These are phyloP conservation scores for Linnemannia schmuckeri DNA, from an alignment of 192 early-diverging fungal genomes.

Conservation along the genomic window DNA sequence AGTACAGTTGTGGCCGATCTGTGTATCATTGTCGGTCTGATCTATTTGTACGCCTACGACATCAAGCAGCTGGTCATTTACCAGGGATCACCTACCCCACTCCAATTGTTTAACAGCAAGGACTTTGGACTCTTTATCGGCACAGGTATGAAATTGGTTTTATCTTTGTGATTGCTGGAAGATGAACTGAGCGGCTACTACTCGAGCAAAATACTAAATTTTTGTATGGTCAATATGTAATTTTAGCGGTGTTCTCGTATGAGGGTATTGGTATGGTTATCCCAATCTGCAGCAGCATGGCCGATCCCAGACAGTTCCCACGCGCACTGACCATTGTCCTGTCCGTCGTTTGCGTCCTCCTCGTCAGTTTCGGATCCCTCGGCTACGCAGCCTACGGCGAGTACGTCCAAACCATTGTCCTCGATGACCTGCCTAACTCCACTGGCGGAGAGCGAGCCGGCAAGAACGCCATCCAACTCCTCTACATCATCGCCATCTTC, in stretches of 20 bases:
- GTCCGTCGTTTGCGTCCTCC: constrained; percentile 74
- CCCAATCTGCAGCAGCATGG: constrained; percentile 86
- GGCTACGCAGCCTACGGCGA: constrained; percentile 87
- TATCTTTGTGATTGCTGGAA: constrained; percentile 79
- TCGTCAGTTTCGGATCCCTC: constrained; percentile 80
- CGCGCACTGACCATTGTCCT: constrained; percentile 79
- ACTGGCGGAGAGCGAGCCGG: constrained; percentile 53
- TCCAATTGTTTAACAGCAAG: constrained; percentile 64
- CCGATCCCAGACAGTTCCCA: constrained; percentile 83
- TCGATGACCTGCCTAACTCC: constrained; percentile 79
- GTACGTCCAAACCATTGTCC: constrained; percentile 82
- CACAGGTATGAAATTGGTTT: constrained; percentile 59
- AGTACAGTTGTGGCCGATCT: constrained; percentile 86
- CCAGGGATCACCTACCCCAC: constrained; percentile 62
- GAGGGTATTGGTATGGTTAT: constrained; percentile 92
- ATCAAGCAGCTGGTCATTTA: constrained; percentile 71
- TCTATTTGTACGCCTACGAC: constrained; percentile 81
- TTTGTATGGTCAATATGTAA: constrained; percentile 18
- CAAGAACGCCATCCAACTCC: constrained; percentile 77
- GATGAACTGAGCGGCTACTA: constrained; percentile 52
- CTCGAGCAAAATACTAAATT: too few relatives aligned
- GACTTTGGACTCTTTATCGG: constrained; percentile 58
- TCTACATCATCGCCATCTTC: constrained; percentile 92
- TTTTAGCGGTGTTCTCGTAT: constrained; percentile 88
- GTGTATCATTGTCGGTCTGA: constrained; percentile 87